These are phyloP conservation scores for Suillus fuscotomentosus DNA, from an alignment of 768 basidiomycete genomes.

Conservation along the genomic window DNA sequence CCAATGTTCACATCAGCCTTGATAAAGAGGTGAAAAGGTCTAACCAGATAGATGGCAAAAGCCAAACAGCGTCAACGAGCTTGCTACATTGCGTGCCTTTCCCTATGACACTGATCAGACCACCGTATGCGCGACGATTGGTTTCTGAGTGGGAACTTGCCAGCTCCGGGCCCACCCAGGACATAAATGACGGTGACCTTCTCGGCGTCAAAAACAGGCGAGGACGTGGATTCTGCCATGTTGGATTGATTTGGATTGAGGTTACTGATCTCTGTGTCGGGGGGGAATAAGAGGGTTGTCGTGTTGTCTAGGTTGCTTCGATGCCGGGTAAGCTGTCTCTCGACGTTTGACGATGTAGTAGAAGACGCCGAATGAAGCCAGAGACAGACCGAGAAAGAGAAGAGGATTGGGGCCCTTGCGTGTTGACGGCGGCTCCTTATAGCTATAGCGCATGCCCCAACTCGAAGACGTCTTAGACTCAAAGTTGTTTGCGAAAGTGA, in stretches of 20 bases:
- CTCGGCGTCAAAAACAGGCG: constrained; percentile 51
- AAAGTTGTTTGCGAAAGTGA: background rate
- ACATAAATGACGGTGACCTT: constrained; percentile 92
- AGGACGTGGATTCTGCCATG: background rate
- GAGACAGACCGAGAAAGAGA: constrained; percentile 54
- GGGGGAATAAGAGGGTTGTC: constrained; percentile 70
- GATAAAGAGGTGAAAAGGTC: constrained; percentile 15
- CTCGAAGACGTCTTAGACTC: background rate
- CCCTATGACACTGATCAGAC: constrained; percentile 44
- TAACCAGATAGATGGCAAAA: constrained; percentile 94
- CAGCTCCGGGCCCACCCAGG: constrained; percentile 95
- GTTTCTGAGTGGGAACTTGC: constrained; percentile 38
- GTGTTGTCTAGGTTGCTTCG: constrained; percentile 55
- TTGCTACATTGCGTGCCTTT: constrained; percentile 93
- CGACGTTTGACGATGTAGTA: constrained; percentile 53
- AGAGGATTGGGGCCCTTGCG: constrained; percentile 58
- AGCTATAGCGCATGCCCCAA: constrained; percentile 1
- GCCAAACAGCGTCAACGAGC: constrained; percentile 79
- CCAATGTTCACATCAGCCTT: background rate
- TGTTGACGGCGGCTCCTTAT: constrained; percentile 8
- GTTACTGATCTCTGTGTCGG: constrained; percentile 35
- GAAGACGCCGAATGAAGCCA: constrained; percentile 58
- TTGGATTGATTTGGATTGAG: background rate
- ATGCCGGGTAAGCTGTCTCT: constrained; percentile 58
- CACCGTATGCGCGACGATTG: constrained; percentile 5